Evolutionary conservation across 2,329 filamentous ascomycete species (phyloP).

Genomic region (Clonostachys rhizophaga): DNA sequence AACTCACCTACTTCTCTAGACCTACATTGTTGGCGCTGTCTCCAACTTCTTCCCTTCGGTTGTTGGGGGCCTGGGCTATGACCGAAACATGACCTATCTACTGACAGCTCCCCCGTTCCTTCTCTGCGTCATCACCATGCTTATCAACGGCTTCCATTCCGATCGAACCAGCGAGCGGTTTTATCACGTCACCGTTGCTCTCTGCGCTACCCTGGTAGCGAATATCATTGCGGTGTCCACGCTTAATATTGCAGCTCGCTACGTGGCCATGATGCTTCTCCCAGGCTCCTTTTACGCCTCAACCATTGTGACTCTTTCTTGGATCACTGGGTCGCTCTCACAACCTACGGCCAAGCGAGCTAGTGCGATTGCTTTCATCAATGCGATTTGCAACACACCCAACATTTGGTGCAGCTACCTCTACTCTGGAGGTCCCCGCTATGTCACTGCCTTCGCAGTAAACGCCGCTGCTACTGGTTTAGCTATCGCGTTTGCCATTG

Average conservation of each 20-base stretch:
- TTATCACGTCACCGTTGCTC: conserved; percentile 38
- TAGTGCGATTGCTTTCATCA: conserved; percentile 67
- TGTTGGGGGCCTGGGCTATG: conserved; percentile 16
- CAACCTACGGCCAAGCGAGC: conserved; percentile 67
- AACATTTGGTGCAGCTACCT: conserved; percentile 63
- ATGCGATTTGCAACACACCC: conserved; percentile 44
- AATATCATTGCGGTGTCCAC: conserved; percentile 29
- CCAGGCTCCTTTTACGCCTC: conserved; percentile 9
- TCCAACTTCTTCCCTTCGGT: conserved; percentile 16
- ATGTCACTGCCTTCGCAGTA: conserved; percentile 13
- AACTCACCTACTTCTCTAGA: conserved; percentile 4
- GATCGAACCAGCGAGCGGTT: conserved; percentile 41
- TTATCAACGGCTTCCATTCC: conserved; percentile 35
- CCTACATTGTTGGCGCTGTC: conserved; percentile 18
- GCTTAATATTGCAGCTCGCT: conserved; percentile 30
- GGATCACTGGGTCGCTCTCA: conserved; percentile 27
- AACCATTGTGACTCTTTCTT: conserved; percentile 20
- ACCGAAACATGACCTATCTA: conserved; percentile 10
- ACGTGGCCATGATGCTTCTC: conserved; percentile 32
- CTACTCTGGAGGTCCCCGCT: conserved; percentile 32
- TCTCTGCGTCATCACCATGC: conserved; percentile 16
- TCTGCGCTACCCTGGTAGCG: conserved; percentile 41
- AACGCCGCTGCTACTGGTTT: conserved; percentile 16
- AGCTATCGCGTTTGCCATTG: conserved; percentile 15
- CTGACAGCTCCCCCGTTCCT: conserved; percentile 11